Conservation (phyloP, 2,329 filamentous ascomycete species). For the Talaromyces sp. region DNA sequence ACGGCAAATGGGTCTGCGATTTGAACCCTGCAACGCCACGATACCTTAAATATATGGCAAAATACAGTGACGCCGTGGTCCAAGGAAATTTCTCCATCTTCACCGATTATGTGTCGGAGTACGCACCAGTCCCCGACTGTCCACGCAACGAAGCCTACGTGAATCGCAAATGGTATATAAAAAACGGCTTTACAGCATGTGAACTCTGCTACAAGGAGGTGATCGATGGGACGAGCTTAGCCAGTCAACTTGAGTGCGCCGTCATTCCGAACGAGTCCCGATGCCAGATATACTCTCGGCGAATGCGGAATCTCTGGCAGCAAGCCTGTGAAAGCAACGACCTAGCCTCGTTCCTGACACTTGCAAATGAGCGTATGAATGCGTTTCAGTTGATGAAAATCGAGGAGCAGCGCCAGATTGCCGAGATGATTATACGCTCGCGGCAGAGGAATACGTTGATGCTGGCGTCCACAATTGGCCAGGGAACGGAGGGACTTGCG, state of each 20-base stretch:
- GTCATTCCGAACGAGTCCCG: not conserved
- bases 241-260: not conserved
- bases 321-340: not conserved
- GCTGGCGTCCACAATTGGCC: not conserved
- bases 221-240: not conserved
- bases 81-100: not conserved
- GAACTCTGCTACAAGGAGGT: conserved; percentile 1
- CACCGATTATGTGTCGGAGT: not conserved
- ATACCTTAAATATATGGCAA: not conserved
- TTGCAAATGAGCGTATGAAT: not conserved
- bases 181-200: not conserved
- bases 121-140: not conserved
- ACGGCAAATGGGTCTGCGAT: not conserved
- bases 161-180: not conserved
- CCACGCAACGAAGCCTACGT: not conserved
- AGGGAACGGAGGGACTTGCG: not conserved
- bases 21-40: not conserved
- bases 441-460: not conserved
- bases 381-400: not conserved
- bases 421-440: not conserved
- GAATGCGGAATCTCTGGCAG: not conserved
- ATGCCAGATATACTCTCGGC: not conserved
- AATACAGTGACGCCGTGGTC: not conserved
- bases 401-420: not conserved
- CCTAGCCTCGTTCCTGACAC: not conserved